Evolutionary conservation across 495 filamentous ascomycete genomes (phyloP).

Genomic region (Neurospora sp.): DNA sequence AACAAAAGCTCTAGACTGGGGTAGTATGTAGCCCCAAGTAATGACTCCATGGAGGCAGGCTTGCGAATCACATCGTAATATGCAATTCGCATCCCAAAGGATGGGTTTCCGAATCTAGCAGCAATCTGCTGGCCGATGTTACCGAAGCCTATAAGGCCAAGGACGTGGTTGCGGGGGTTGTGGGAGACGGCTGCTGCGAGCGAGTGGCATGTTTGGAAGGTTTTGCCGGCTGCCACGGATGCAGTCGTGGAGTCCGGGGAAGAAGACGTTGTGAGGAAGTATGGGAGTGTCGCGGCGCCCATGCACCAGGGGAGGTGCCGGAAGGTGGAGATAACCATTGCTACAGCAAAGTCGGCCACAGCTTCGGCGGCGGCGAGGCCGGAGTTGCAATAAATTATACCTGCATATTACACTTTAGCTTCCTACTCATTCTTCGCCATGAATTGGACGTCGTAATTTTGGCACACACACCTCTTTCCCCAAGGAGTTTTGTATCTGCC

Average conservation of each 20-base stretch:
- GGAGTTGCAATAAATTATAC: conserved; percentile 63
- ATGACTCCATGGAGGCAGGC: conserved; percentile 28
- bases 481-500: conserved; percentile 60
- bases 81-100: conserved; percentile 57
- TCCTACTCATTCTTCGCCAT: neutral
- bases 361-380: conserved; percentile 59
- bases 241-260: neutral
- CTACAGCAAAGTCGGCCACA: conserved; percentile 55
- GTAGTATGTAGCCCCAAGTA: conserved; percentile 42
- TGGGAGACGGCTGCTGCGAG: conserved; percentile 44
- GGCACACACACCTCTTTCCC: conserved; percentile 46
- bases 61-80: conserved; percentile 61
- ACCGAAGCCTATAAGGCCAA: conserved; percentile 58
- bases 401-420: conserved; percentile 19
- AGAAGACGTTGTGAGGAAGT: conserved; percentile 7
- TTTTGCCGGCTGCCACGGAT: neutral
- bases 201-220: conserved; percentile 48
- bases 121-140: conserved; percentile 61
- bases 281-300: conserved; percentile 35
- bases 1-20: conserved; percentile 43
- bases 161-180: conserved; percentile 44
- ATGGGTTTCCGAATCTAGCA: conserved; percentile 41
- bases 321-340: conserved; percentile 55
- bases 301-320: conserved; percentile 53
- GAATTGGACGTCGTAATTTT: neutral